Conservation (phyloP, 1,284 basidiomycete genomes). For the Amylostereum areolatum region DNA sequence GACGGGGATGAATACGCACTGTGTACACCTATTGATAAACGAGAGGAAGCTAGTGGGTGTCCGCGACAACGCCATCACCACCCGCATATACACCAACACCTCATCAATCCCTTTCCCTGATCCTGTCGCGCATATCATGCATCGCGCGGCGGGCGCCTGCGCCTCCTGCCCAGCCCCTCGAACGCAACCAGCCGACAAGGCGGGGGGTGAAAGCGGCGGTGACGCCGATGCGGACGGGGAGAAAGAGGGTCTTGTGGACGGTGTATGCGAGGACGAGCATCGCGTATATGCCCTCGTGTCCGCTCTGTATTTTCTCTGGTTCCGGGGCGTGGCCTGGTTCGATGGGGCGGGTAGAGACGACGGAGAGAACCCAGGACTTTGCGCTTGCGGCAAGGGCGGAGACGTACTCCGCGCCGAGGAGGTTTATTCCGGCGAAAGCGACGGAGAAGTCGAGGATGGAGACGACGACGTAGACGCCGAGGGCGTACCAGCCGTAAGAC, state of each 20-base stretch:
- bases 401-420: conserved; percentile 89
- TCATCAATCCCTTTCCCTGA: conserved; percentile 24
- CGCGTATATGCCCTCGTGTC: conserved; percentile 77
- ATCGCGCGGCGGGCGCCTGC: conserved; percentile 64
- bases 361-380: conserved; percentile 41
- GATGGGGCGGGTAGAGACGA: conserved; percentile 30
- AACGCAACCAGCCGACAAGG: conserved; percentile 74
- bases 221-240: conserved; percentile 87
- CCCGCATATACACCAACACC: background rate
- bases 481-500: conserved; percentile 89
- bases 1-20: background rate
- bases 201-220: conserved; percentile 86
- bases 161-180: conserved; percentile 70
- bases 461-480: conserved; percentile 78
- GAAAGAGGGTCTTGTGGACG: conserved; percentile 90
- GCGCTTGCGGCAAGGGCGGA: conserved; percentile 57
- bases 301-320: conserved; percentile 46
- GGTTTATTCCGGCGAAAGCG: conserved; percentile 79
- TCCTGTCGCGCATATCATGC: conserved; percentile 54
- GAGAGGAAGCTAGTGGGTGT: no score
- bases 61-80: no score
- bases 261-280: conserved; percentile 92
- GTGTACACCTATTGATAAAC: background rate
- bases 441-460: conserved; percentile 75
- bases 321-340: background rate